Base-by-base conservation (phyloP, 2,329 filamentous ascomycete genomes). In the Penicillium sp. region DNA sequence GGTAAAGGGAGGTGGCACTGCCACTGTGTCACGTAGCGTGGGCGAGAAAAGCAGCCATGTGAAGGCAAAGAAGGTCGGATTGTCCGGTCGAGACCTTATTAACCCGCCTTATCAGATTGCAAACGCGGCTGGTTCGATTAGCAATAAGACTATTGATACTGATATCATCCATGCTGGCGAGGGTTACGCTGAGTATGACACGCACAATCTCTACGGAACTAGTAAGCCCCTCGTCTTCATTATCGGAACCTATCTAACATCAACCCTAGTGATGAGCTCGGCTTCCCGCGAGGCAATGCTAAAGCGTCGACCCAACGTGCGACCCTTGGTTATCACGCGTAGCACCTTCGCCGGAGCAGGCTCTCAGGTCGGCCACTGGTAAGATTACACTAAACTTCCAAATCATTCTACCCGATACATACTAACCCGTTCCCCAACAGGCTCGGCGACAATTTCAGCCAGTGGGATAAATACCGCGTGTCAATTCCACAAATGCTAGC, bases 331-430 rank as follows among this genome's bases (percentile, higher is more conserved):
- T 46, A 89, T 93, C 62, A 90, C 89, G 0, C 85, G 89, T 24
- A 88, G 85, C 20, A 92, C 89, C 0, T 92, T 89, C 66, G 85
- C 88, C 2, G 89, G 89, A 6, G 85, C 87, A 0, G 89, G 89
- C 3, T 66, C 75, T 40, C 75, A 83, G 49, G 81, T 83, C 24
- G 80, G 81, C 6, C 82, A 85, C 62, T 86, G 83, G 72, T 73
- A 62, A 57, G 66, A 53, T 20, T 1, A 22, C 18, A 18, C 24
- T 50, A 7, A 43, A 0, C 20, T 16, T 24, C 22, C 4, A 29
- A 29, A 62, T 70, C 74, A 9, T 69, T 70, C 5, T 73, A 72
- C 2, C 76, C 78, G 55, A 62, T 69, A 14, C 11, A 18, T 14
- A 14, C 13, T 42, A n/a, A 47, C 22, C 43, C 57, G 18, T 59